Evolutionary conservation across 106 monocot genomes (phyloP), one percentile per base, ranked within the genome.

Genomic region (Apostasia ramifera): DNA sequence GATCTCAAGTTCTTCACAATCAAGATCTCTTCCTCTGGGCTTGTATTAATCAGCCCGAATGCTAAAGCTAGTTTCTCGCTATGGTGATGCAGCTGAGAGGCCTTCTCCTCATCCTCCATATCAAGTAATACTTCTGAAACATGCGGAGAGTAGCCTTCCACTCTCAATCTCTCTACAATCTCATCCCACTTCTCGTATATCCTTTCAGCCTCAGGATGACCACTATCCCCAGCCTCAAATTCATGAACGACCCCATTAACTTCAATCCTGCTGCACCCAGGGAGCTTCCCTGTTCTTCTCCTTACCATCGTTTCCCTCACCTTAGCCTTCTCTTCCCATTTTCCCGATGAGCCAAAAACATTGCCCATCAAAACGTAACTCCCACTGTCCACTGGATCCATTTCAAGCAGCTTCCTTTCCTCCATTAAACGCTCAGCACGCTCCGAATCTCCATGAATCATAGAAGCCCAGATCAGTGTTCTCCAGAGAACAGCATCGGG

Each of bases 21-120:
- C 61, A 84, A 43, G 49, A 88, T 84, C n/a, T 69, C 75, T n/a
- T 81, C 84, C 51, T 63, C 79, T 2, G 81, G 78, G 0, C 41
- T 57, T 4, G 69, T 63, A 40, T 43, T 84, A 59, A 88, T 84
- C 76, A 88, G 44, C 11, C 88, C 81, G 60, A 70, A 84, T 47
- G 84, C 88, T 53, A 88, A 45, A 1, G 87, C 80, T 3, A 88
- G 78, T 68, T 80, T 84, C 72, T 84, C 81, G 15, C 88, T 84
- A 61, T 81, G 88, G 67, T 81, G 81, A 6, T 75, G 62, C 57
- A 84, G 72, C 40, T 84, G 78, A 2, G 4, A 61, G 8, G 61
- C 78, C 59, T 74, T 83, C 69, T 76, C 80, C 57, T 75, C 66
- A 43, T 78, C 87, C 53, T 79, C 86, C 57, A 78, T 66, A 38